Conservation (phyloP, 331 rosid species). For the Phaseolus coccineus region DNA sequence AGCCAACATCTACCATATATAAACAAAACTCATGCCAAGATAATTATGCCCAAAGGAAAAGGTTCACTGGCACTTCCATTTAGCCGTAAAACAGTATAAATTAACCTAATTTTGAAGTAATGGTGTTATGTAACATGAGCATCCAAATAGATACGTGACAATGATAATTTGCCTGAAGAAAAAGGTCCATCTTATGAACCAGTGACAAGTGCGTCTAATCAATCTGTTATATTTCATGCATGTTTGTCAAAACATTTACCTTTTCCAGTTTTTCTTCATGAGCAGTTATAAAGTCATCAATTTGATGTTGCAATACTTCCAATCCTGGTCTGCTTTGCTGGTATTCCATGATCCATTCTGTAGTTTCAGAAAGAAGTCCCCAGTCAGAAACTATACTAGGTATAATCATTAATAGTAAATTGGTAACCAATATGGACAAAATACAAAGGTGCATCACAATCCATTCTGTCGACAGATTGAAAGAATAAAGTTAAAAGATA, state of each 20-base stretch:
- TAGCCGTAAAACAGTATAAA: not conserved
- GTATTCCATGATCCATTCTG: conserved; percentile 84
- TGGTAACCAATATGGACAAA: conserved; percentile 7
- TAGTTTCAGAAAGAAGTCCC: conserved; percentile 39
- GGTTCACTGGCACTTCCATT: not conserved
- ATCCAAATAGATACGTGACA: too few relatives aligned
- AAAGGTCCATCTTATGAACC: too few relatives aligned
- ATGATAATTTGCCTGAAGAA: too few relatives aligned
- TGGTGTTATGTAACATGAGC: not conserved
- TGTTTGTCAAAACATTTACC: conserved; percentile 50
- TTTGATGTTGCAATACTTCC: conserved; percentile 65
- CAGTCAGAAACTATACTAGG: conserved; percentile 35
- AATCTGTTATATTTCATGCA: not conserved
- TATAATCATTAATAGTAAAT: not conserved
- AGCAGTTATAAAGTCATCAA: conserved; percentile 66
- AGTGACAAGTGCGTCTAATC: not conserved
- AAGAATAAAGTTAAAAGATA: not conserved
- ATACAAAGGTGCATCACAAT: not conserved
- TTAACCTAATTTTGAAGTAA: not conserved
- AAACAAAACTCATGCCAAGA: not conserved
- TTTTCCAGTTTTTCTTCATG: conserved; percentile 75
- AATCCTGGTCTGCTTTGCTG: conserved; percentile 75
- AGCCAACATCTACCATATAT: too few relatives aligned
- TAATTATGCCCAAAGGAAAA: not conserved
- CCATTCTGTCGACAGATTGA: conserved; percentile 22